A percentile compares a stretch with the other conserved stretches of the same genome.
These are phyloP conservation scores for Phaseolus lunatus DNA, from an alignment of 306 rosid species.

Conservation along the genomic window DNA sequence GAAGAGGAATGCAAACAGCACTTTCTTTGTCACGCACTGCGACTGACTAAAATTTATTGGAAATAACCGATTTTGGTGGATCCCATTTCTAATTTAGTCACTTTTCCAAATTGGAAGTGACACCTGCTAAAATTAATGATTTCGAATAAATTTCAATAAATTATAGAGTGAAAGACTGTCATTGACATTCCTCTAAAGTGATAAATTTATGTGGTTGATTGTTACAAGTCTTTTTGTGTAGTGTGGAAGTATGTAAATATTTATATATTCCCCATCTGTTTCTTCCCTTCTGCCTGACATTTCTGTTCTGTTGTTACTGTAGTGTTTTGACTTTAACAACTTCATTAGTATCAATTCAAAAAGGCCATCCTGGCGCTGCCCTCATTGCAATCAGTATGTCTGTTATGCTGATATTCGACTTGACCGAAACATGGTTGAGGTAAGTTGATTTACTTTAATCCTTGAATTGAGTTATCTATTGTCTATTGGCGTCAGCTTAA, in stretches of 20 bases:
- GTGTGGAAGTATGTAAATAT: background rate
- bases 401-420: slow-evolving; percentile 76
- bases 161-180: background rate
- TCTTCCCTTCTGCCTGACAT: slow-evolving; percentile 26
- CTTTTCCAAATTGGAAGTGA: too few relatives aligned
- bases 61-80: too few relatives aligned
- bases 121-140: too few relatives aligned
- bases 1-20: too few relatives aligned
- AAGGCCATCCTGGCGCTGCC: slow-evolving; percentile 98
- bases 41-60: too few relatives aligned
- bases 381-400: slow-evolving; percentile 84
- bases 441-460: slow-evolving; percentile 53
- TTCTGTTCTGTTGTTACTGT: slow-evolving; percentile 44
- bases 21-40: too few relatives aligned
- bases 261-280: background rate
- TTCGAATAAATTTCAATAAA: too few relatives aligned
- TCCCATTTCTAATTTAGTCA: too few relatives aligned
- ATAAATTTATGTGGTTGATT: slow-evolving; percentile 1
- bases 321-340: slow-evolving; percentile 93
- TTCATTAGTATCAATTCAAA: slow-evolving; percentile 70
- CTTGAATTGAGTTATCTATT: slow-evolving; percentile 38
- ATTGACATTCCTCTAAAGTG: background rate
- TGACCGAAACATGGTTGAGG: slow-evolving; percentile 89
- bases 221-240: background rate
- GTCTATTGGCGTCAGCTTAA: slow-evolving; percentile 35